Evolutionary conservation across 345 rosid species (phyloP).

Genomic region (Capsella bursapastoris): DNA sequence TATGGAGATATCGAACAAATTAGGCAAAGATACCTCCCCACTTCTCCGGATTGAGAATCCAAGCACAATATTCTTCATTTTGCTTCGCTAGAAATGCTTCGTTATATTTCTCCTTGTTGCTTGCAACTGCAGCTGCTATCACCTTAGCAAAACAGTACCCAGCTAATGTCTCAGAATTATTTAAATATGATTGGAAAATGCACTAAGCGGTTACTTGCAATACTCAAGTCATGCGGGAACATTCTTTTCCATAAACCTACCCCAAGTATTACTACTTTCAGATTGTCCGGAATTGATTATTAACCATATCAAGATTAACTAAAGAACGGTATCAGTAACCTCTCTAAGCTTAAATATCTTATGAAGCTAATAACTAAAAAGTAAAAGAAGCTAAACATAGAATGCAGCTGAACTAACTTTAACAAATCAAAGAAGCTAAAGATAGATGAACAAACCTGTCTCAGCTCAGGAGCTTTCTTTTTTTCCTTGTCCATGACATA

Average conservation of each 20-base stretch:
- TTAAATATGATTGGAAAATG: background rate
- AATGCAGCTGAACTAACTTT: background rate
- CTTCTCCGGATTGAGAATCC: conserved; percentile 92
- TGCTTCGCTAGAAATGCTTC: conserved; percentile 88
- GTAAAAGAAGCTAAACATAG: conserved; percentile 15
- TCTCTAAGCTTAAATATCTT: background rate
- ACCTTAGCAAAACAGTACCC: conserved; percentile 54
- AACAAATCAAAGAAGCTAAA: conserved; percentile 22
- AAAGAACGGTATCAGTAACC: background rate
- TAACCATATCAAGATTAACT: background rate
- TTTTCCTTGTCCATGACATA: conserved; percentile 89
- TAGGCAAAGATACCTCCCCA: conserved; percentile 79
- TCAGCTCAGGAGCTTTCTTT: conserved; percentile 59
- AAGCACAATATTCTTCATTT: conserved; percentile 77
- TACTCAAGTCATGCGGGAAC: conserved; percentile 14
- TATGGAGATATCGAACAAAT: background rate
- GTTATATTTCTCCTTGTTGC: conserved; percentile 73
- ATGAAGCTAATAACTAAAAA: conserved; percentile 15
- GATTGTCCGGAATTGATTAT: background rate
- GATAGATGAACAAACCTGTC: conserved; percentile 53
- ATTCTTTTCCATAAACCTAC: background rate
- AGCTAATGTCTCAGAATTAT: background rate
- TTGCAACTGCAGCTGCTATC: conserved; percentile 87
- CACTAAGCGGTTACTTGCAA: background rate
- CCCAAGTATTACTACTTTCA: background rate